Evolutionary conservation across 2,329 filamentous ascomycete species (phyloP), one percentile per base, ranked within the genome.

Genomic region (Zymoseptoria crescenta): DNA sequence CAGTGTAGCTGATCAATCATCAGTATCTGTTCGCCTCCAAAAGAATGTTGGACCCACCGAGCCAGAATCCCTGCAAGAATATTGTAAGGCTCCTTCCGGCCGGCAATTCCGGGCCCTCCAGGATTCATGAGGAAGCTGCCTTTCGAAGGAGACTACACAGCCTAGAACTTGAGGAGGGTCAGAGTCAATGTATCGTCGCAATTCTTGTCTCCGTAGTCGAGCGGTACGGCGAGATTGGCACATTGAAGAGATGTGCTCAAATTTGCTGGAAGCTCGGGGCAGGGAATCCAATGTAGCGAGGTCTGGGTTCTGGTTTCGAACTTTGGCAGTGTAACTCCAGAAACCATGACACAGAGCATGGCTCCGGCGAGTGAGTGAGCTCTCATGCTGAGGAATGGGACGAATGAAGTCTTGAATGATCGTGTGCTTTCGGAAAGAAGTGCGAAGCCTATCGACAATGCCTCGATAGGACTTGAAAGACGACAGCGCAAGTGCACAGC

Each of bases 61-160:
- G 35, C 35, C 35, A 41, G 35, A 16, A 41, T 4, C 35, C 35
- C 35, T 2, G 35, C 10, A 41, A 41, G 35, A 41, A 5, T 16
- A 41, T 41, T 41, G 35, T 41, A 41, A 41, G 16, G 13, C 7
- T 21, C 51, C n/a, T 24, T 52, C 21, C 53, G 53, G 21, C 53
- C 53, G n/a, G 27, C 35, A n/a, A 49, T 41, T 8, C 64, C 64
- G 13, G 62, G 62, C 5, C 61, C 63, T 21, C 62, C 62, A 19
- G 61, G 63, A 56, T 78, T 76, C 55, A 74, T 67, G 2, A 77
- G 59, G 45, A 78, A 73, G 50, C 70, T 76, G 1, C 75, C 74
- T 28, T 71, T 71, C 1, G 65, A 67, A 0, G 72, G 70, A 35
- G 69, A 50, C 5, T 67, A 66, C 1, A 64, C 56, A 0, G 75